Evolutionary conservation across 805 yeast genomes (phyloP), one percentile per base, ranked within the genome.

Genomic region (Starmerella potacharoeniae): DNA sequence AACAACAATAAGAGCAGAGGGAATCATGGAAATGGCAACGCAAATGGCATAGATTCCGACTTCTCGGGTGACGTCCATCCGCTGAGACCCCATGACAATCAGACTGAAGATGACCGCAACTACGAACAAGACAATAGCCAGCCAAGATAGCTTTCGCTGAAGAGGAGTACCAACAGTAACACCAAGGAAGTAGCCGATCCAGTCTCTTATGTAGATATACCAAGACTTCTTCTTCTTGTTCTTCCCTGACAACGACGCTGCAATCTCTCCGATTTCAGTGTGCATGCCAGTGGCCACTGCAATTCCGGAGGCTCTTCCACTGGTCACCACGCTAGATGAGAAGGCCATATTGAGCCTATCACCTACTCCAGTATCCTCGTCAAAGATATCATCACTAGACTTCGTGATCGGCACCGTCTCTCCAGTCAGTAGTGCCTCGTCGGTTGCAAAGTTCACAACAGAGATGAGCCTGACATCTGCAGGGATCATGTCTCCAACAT

Each of bases 351-450:
- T 84, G 56, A 79, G 66, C 44, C 91, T 72, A 65, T 85, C 91
- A 51, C 90, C 91, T 33, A 84, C 84, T 2, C 49, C 42, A 6
- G 47, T 45, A 16, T 65, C 63, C 41, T 62, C 63, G 2, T 68
- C 63, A 57, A 75, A 80, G 8, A 74, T 69, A 10, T 70, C 70
- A 0, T 66, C 62, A 30, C 71, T 75, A 49, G 76, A 73, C 65
- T 84, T 84, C 16, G 74, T 69, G n/a, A 84, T 77, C 0, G 86
- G 84, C 16, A 81, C 67, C 6, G 84, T 79, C 64, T 81, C 86
- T 84, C 98, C 98, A 1, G 97, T 91, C 60, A 91, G 77, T 65
- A 87, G 88, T 70, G 93, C 83, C 72, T 91, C 97, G 71, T 91
- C 97, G 53, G 93, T 82, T 14, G 84, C 73, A 59, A 91, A 75